Evolutionary conservation across 2,329 filamentous ascomycete species (phyloP).

Genomic region (Pestalotiopsis sp.): DNA sequence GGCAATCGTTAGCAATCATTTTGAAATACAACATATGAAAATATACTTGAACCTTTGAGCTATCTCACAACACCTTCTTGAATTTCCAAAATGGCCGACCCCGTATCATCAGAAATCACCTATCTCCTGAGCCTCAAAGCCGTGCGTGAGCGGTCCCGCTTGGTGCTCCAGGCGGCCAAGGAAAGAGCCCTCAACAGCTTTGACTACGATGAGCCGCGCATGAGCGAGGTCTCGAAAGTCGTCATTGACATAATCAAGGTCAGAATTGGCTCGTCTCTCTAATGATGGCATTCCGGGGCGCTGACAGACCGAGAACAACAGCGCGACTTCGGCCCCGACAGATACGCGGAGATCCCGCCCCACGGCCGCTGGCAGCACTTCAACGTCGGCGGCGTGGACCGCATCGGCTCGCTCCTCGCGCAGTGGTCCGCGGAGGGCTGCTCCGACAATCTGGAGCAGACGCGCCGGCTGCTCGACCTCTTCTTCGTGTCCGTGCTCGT

Average conservation of each 20-base stretch:
- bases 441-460: slow-evolving; percentile 43
- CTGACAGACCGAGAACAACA: slow-evolving; percentile 18
- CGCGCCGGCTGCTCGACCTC: slow-evolving; percentile 57
- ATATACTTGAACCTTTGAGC: not conserved
- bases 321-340: slow-evolving; percentile 52
- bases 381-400: slow-evolving; percentile 53
- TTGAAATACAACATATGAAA: not conserved
- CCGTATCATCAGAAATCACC: slow-evolving; percentile 17
- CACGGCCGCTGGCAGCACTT: slow-evolving; percentile 66
- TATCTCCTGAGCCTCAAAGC: slow-evolving; percentile 37
- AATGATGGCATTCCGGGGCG: not conserved
- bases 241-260: slow-evolving; percentile 44
- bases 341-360: slow-evolving; percentile 46
- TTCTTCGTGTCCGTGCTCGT: slow-evolving; percentile 62
- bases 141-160: slow-evolving; percentile 34
- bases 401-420: slow-evolving; percentile 44
- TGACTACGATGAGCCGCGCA: slow-evolving; percentile 36
- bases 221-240: slow-evolving; percentile 40
- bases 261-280: slow-evolving; percentile 1
- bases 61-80: not conserved
- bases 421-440: slow-evolving; percentile 40
- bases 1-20: not conserved
- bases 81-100: not conserved
- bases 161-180: slow-evolving; percentile 36
- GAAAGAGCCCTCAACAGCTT: slow-evolving; percentile 41